These are phyloP conservation scores for Solanum acaule DNA, from an alignment of 257 asterid genomes.

Conservation along the genomic window DNA sequence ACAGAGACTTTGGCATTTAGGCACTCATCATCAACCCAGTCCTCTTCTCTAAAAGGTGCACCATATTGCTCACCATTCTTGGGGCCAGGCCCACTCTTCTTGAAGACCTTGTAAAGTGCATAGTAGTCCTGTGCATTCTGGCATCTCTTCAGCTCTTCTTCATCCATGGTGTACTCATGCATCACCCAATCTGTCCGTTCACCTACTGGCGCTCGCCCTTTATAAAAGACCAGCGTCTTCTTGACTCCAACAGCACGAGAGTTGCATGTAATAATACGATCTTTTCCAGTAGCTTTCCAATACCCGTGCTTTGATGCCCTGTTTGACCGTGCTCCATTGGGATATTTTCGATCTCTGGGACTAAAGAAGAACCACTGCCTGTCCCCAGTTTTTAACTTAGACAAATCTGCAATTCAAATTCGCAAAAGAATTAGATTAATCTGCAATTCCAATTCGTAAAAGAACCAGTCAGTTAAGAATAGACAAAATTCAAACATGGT, in stretches of 20 bases:
- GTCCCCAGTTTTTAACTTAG: constrained; percentile 79
- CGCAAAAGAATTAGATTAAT: constrained; percentile 28
- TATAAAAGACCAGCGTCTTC: constrained; percentile 82
- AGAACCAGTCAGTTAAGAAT: constrained; percentile 1
- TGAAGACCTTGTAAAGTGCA: constrained; percentile 77
- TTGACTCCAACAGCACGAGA: constrained; percentile 72
- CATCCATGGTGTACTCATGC: constrained; percentile 90
- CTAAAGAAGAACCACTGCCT: constrained; percentile 93
- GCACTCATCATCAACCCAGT: constrained; percentile 58
- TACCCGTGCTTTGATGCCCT: constrained; percentile 78
- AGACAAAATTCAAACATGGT: neutral
- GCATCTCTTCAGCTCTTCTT: constrained; percentile 70
- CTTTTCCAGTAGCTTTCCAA: constrained; percentile 96
- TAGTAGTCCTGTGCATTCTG: constrained; percentile 42
- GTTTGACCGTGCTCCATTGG: constrained; percentile 79
- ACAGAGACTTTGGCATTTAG: constrained; percentile 9
- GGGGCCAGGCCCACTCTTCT: constrained; percentile 99
- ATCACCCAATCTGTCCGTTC: constrained; percentile 97
- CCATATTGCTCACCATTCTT: constrained; percentile 98
- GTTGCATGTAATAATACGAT: constrained; percentile 52
- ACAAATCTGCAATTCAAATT: constrained; percentile 47
- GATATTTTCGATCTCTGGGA: constrained; percentile 85
- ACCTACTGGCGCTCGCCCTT: constrained; percentile 87
- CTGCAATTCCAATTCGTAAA: constrained; percentile 29
- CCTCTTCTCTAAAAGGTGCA: constrained; percentile 85